Evolutionary conservation across 2,329 filamentous ascomycete genomes (phyloP).

Genomic region (Trichoderma afroharzianum): DNA sequence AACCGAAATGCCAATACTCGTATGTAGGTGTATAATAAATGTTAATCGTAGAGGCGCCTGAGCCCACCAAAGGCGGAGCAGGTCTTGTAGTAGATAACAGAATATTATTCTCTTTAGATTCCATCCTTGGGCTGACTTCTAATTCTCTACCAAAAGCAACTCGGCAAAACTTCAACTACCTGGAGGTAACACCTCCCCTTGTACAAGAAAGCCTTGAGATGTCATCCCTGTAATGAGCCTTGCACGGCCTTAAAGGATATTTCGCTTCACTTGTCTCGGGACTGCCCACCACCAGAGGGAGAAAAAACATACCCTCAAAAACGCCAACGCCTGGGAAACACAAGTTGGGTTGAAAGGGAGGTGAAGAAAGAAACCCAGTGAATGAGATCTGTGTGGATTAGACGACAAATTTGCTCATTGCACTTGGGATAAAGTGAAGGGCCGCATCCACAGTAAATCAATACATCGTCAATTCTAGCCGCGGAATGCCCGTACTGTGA

Average conservation of each 20-base stretch:
- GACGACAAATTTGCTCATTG: background rate
- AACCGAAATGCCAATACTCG: background rate
- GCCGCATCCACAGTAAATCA: background rate
- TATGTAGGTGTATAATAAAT: background rate
- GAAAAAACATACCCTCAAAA: slow-evolving; percentile 16
- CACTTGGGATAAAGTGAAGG: background rate
- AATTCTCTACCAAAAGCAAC: slow-evolving; percentile 18
- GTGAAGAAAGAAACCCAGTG: background rate
- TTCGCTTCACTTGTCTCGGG: slow-evolving; percentile 4
- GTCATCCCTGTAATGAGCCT: background rate
- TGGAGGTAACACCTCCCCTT: background rate
- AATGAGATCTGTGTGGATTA: background rate
- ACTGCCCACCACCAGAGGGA: background rate
- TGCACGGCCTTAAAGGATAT: background rate
- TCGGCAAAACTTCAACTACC: background rate
- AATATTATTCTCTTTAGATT: slow-evolving; percentile 13
- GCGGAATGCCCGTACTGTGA: background rate
- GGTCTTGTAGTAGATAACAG: background rate
- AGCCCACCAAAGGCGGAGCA: background rate
- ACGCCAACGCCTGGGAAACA: slow-evolving; percentile 33
- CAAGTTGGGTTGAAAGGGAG: slow-evolving; percentile 20
- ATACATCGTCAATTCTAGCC: background rate
- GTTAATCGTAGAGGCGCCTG: background rate
- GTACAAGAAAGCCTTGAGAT: background rate
- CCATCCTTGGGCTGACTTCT: slow-evolving; percentile 14